Evolutionary conservation across 148 eudicot genomes (phyloP).

Genomic region (Fallopia convolvulus): DNA sequence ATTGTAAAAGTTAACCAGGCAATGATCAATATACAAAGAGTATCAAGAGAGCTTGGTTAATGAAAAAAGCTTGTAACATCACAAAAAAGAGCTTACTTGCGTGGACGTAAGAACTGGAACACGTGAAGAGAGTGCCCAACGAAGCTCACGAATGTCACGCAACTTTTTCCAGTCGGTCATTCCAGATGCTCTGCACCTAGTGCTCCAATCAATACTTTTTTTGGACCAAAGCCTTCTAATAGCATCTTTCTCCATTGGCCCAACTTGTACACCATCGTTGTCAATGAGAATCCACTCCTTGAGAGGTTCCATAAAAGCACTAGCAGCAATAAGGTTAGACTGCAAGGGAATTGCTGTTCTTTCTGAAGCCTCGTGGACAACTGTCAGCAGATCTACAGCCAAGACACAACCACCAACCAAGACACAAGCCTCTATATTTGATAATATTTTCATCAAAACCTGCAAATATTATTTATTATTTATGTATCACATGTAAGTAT

Average conservation of each 20-base stretch:
- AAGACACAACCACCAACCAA: conserved; percentile 97
- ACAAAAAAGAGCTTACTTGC: conserved; percentile 42
- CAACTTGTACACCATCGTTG: conserved; percentile 76
- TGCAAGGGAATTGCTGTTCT: conserved; percentile 94
- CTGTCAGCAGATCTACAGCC: conserved; percentile 87
- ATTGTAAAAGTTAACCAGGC: not conserved
- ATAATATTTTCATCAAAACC: conserved; percentile 87
- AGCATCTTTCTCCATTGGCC: conserved; percentile 98
- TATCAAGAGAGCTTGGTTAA: not conserved
- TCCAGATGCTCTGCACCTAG: conserved; percentile 82
- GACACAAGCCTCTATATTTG: conserved; percentile 93
- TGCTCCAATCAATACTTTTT: conserved; percentile 84
- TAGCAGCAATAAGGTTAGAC: conserved; percentile 92
- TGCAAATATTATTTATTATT: conserved; percentile 23
- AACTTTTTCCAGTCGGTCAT: conserved; percentile 93
- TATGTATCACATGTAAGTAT: not conserved
- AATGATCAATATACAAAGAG: not conserved
- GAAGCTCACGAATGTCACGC: conserved; percentile 93
- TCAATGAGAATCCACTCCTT: conserved; percentile 90
- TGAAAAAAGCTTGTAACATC: not conserved
- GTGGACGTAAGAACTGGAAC: conserved; percentile 90
- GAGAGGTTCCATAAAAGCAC: conserved; percentile 98
- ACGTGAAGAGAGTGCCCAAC: conserved; percentile 88
- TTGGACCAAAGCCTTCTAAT: conserved; percentile 89
- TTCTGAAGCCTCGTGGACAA: conserved; percentile 95